phyloP scores from a whole-genome alignment of 2,329 filamentous ascomycete genomes.

The Scedosporium apiospermum region DNA sequence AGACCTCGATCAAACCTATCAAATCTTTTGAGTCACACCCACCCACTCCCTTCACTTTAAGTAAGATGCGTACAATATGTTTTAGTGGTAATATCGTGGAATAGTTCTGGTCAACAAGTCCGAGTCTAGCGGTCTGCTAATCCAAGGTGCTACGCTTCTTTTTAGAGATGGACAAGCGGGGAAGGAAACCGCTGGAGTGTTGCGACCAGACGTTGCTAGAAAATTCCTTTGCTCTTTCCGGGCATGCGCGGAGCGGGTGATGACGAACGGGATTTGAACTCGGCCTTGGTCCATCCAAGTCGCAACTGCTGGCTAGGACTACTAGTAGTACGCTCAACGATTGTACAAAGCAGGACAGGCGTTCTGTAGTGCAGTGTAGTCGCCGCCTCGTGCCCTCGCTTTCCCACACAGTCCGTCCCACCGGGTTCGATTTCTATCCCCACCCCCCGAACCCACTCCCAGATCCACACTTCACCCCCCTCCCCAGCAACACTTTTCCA shows the following conservation, averaged over 20 bases:
- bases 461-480: not conserved
- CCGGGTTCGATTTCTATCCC: not conserved
- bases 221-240: not conserved
- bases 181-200: too few relatives aligned
- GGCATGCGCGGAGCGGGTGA: not conserved
- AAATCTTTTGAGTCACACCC: not conserved
- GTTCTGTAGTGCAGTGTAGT: not conserved
- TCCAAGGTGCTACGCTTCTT: not conserved
- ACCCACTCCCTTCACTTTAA: not conserved
- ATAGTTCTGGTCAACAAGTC: not conserved
- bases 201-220: not conserved
- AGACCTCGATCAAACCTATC: not conserved
- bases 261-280: not conserved
- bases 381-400: not conserved
- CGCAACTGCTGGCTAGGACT: not conserved
- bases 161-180: too few relatives aligned
- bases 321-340: not conserved
- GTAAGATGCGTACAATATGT: not conserved
- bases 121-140: not conserved
- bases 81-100: not conserved
- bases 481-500: not conserved
- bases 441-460: not conserved
- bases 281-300: not conserved
- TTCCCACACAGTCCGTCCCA: constrained; percentile 2
- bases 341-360: not conserved